Conservation (phyloP, 768 basidiomycete genomes). For the Serendipita vermifera region DNA sequence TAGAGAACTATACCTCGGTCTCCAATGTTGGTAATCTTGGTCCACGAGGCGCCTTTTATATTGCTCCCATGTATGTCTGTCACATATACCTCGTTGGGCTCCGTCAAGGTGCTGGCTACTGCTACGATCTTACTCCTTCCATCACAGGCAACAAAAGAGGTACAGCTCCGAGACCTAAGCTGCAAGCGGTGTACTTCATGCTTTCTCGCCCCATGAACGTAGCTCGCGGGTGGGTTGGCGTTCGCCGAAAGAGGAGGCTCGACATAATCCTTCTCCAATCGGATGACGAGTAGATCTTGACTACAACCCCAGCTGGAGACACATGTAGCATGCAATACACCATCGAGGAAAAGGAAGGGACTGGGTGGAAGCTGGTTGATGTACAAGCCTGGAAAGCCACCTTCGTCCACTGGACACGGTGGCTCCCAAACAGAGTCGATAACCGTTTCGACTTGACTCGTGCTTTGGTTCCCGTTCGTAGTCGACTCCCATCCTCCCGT, state of each 20-base stretch:
- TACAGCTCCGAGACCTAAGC: conserved; percentile 29
- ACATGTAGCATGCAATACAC: conserved; percentile 26
- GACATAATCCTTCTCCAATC: conserved; percentile 30
- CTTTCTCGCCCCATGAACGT: conserved; percentile 39
- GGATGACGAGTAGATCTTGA: conserved; percentile 36
- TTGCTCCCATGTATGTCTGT: neutral
- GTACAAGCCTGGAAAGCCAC: conserved; percentile 51
- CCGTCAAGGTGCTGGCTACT: neutral
- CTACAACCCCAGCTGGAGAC: conserved; percentile 45
- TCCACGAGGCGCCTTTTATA: neutral
- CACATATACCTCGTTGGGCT: neutral
- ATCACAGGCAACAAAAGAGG: neutral
- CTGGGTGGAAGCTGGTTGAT: conserved; percentile 33
- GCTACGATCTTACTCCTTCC: neutral
- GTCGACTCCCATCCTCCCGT: neutral
- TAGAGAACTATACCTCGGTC: neutral
- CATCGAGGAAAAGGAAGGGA: conserved; percentile 27
- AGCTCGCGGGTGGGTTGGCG: conserved; percentile 37
- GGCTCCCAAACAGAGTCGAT: conserved; percentile 31
- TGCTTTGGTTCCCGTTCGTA: neutral
- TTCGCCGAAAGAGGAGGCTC: conserved; percentile 33
- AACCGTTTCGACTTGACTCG: conserved; percentile 24
- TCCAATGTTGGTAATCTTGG: neutral
- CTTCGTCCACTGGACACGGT: conserved; percentile 21
- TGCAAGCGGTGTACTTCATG: conserved; percentile 31